Percentiles rank a stretch among this genome's conserved stretches.
Evolutionary conservation across 1,139 yeast species (phyloP).

Genomic region (Magnusiomyces sp.): DNA sequence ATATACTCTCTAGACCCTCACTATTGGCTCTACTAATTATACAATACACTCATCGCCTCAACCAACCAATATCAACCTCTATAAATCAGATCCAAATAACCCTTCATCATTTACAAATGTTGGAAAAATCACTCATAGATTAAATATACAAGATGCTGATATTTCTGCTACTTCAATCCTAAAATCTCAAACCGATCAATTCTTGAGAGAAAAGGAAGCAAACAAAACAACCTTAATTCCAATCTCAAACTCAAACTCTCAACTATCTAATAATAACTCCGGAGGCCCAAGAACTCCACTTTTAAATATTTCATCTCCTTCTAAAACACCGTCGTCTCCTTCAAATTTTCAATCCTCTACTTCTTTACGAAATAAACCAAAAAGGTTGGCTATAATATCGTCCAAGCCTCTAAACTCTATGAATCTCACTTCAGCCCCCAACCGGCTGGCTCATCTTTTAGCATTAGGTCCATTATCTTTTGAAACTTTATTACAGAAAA

Average conservation of each 20-base stretch:
- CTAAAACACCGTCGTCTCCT: constrained; percentile 1
- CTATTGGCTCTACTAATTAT: constrained; percentile 9
- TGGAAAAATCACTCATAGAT: constrained; percentile 22
- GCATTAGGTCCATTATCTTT: constrained; percentile 27
- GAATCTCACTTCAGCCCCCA: constrained; percentile 25
- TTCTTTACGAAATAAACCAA: constrained; percentile 9
- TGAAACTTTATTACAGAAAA: constrained; percentile 25
- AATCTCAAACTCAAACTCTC: constrained; percentile 14
- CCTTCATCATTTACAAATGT: constrained; percentile 14
- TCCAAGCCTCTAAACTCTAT: constrained; percentile 22
- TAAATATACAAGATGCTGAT: constrained; percentile 16
- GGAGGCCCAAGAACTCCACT: constrained; percentile 1
- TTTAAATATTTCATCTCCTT: background rate
- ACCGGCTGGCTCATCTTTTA: constrained; percentile 31
- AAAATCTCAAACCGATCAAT: constrained; percentile 19
- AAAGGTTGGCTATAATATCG: constrained; percentile 14
- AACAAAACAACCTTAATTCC: constrained; percentile 19
- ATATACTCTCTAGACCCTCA: constrained; percentile 14
- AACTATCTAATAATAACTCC: constrained; percentile 2
- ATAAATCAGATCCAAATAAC: constrained; percentile 7
- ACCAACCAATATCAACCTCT: constrained; percentile 5
- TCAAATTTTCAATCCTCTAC: constrained; percentile 2
- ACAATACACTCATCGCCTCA: constrained; percentile 5
- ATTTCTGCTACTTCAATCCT: constrained; percentile 14
- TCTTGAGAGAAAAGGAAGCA: constrained; percentile 20